Evolutionary conservation across 345 rosid genomes (phyloP).

Genomic region (Moricandia moricandioides): DNA sequence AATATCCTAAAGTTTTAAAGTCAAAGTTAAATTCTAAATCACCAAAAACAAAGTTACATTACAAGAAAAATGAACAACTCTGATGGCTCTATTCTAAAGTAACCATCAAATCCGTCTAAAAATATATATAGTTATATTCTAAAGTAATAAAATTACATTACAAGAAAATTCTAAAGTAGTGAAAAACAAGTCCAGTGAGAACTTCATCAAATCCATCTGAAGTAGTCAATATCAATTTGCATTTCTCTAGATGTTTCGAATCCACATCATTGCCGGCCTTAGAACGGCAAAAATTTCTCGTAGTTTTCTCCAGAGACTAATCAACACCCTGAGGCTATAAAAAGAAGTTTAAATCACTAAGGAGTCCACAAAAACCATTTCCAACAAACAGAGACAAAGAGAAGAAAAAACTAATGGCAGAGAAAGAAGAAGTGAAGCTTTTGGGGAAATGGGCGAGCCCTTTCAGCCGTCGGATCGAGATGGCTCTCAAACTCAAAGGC

Average conservation of each 20-base stretch:
- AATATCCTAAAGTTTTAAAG: too few relatives aligned
- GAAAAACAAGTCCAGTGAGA: background rate
- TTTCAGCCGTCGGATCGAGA: conserved; percentile 41
- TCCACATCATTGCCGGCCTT: background rate
- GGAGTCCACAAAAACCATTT: background rate
- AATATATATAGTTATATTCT: too few relatives aligned
- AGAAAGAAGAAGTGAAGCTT: conserved; percentile 45
- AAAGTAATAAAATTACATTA: background rate
- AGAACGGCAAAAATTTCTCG: background rate
- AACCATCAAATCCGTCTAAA: too few relatives aligned
- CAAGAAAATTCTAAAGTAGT: background rate
- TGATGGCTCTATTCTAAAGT: too few relatives aligned
- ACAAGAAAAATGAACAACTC: too few relatives aligned
- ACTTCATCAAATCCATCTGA: background rate
- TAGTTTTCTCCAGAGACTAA: background rate
- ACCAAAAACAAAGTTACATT: too few relatives aligned
- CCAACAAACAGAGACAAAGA: background rate
- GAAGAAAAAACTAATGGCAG: conserved; percentile 15
- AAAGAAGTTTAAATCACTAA: background rate
- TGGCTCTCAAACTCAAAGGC: conserved; percentile 48
- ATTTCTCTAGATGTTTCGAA: background rate
- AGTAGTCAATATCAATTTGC: background rate
- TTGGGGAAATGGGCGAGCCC: conserved; percentile 46
- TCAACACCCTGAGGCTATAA: conserved; percentile 24
- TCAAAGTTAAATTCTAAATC: too few relatives aligned